Evolutionary conservation across 306 rosid species (phyloP).

Genomic region (Rosa rugosa): DNA sequence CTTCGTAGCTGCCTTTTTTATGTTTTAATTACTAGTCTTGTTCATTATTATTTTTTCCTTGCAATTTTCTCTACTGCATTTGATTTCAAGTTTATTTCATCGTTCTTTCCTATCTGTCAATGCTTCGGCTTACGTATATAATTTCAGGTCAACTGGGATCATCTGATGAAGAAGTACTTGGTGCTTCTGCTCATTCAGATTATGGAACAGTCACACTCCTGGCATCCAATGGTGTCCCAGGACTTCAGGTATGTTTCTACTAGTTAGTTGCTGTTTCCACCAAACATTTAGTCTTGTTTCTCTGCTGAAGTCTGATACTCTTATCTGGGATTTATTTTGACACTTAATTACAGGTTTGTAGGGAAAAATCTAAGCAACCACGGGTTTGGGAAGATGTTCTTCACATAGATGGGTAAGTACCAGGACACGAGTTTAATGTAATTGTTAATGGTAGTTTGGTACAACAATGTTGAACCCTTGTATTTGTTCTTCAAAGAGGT

Average conservation of each 20-base stretch:
- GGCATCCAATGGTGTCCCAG: constrained; percentile 62
- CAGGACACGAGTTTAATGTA: not conserved
- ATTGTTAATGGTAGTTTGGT: constrained; percentile 19
- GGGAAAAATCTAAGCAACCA: constrained; percentile 67
- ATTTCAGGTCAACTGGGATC: constrained; percentile 58
- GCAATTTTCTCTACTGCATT: not conserved
- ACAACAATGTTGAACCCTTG: not conserved
- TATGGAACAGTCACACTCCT: constrained; percentile 84
- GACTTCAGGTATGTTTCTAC: constrained; percentile 67
- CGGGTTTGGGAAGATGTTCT: constrained; percentile 77
- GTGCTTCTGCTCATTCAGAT: constrained; percentile 92
- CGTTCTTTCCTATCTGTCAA: not conserved
- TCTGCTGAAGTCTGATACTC: constrained; percentile 4
- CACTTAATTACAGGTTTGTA: constrained; percentile 59
- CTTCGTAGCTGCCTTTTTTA: not conserved
- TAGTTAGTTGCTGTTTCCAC: constrained; percentile 2
- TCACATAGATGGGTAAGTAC: constrained; percentile 72
- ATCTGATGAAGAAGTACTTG: constrained; percentile 44
- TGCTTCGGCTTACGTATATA: not conserved
- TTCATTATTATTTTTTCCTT: not conserved
- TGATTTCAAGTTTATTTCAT: not conserved
- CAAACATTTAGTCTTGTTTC: not conserved
- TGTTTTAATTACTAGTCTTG: not conserved
- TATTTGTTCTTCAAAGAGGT: constrained; percentile 1
- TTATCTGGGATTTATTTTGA: constrained; percentile 24